Base-by-base conservation (phyloP, 208 protist genomes). In the Vickermania ingenoplastis region DNA sequence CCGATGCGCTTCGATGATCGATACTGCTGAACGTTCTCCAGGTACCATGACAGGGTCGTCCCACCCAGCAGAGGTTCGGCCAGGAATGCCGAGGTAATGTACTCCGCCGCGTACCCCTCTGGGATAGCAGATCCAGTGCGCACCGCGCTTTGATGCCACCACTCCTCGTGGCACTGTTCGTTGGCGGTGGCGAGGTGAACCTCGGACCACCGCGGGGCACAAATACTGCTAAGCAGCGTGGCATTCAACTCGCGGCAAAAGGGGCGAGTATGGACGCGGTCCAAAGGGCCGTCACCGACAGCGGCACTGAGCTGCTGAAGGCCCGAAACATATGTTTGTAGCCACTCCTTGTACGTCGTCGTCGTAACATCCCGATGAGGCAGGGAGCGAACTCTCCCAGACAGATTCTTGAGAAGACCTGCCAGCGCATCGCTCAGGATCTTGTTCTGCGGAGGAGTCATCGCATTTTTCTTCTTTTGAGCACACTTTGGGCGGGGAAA, bases 261-360 rank as follows among this genome's bases (percentile, higher is more conserved):
- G 22, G n/a, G n/a, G n/a, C n/a, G n/a, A n/a, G n/a, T n/a, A n/a
- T n/a, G n/a, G n/a, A n/a, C n/a, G n/a, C n/a, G n/a, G n/a, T n/a
- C n/a, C n/a, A n/a, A n/a, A n/a, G n/a, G n/a, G n/a, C n/a, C n/a
- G n/a, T n/a, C n/a, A n/a, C n/a, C n/a, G n/a, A n/a, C n/a, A n/a
- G n/a, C n/a, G n/a, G 59, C 58, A 17, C 28, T 22, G n/a, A 50
- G 55, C n/a, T 52, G 49, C 28, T 76, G 72, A 31, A 74, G 59
- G 14, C 58, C 25, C 11, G 66, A 53, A 22, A 89, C 75, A 63
- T 88, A 92, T 31, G 86, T 63, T 17, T 63, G 36, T 54, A 92
- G 80, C 80, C 79, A 90, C 26, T 88, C 67, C 4, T 63, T 64
- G 53, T 90, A 92, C n/a, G 79, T 58, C 3, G 79, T 54, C 28